These are phyloP conservation scores for Phytophthora pinifolia DNA, from an alignment of 352 stramenopile species.

Conservation along the genomic window DNA sequence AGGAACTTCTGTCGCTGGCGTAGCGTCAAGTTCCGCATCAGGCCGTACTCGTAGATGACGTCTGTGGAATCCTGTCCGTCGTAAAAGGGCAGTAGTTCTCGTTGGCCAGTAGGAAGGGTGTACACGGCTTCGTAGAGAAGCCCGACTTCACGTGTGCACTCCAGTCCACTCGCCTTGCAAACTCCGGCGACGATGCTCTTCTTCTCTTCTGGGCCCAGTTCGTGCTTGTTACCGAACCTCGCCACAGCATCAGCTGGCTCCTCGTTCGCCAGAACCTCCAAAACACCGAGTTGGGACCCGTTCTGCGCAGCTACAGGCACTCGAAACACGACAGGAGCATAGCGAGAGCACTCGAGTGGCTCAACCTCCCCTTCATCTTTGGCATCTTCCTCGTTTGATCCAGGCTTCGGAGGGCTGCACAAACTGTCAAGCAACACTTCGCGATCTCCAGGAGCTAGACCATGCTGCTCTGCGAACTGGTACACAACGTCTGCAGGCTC, in stretches of 20 bases:
- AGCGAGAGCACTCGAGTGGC: slow-evolving; percentile 53
- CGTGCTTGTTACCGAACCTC: slow-evolving; percentile 74
- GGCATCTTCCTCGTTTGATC: slow-evolving; percentile 1
- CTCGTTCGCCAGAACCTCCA: slow-evolving; percentile 65
- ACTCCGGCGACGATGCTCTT: slow-evolving; percentile 50
- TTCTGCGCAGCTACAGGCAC: slow-evolving; percentile 64
- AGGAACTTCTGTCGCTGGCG: slow-evolving; percentile 68
- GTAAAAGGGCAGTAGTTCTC: slow-evolving; percentile 67
- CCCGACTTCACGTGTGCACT: slow-evolving; percentile 54
- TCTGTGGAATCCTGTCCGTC: slow-evolving; percentile 75
- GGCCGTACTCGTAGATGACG: slow-evolving; percentile 75
- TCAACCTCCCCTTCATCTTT: slow-evolving; percentile 14
- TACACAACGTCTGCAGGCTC: slow-evolving; percentile 75
- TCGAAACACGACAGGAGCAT: slow-evolving; percentile 58
- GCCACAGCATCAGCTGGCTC: slow-evolving; percentile 73
- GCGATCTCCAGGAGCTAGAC: slow-evolving; percentile 35
- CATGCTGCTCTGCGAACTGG: slow-evolving; percentile 58
- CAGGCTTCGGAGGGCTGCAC: slow-evolving; percentile 28
- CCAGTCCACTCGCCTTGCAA: slow-evolving; percentile 50
- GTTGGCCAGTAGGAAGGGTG: slow-evolving; percentile 45
- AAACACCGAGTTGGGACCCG: slow-evolving; percentile 52
- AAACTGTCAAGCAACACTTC: slow-evolving; percentile 54
- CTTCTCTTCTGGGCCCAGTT: slow-evolving; percentile 57
- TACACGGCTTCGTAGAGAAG: slow-evolving; percentile 68
- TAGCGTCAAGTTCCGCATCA: slow-evolving; percentile 68